phyloP scores from a whole-genome alignment of 2,329 filamentous ascomycete genomes.

The Pseudogymnoascus sp. region DNA sequence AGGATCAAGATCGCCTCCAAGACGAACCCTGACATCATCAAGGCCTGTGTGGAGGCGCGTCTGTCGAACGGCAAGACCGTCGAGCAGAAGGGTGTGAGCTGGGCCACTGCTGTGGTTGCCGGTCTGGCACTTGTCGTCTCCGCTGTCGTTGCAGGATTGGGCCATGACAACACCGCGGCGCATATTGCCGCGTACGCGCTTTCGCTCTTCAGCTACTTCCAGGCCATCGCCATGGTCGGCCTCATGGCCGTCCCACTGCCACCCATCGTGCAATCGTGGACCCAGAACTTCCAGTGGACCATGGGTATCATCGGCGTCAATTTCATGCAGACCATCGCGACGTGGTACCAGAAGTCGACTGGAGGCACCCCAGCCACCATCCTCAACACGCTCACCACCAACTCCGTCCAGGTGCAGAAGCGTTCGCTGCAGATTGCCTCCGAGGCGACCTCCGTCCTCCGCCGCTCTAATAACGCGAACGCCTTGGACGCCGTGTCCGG shows the following conservation, averaged over 20 bases:
- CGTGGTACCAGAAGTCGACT: slow-evolving; percentile 92
- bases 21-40: slow-evolving; percentile 45
- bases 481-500: slow-evolving; percentile 48
- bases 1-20: slow-evolving; percentile 72
- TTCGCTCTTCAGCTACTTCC: slow-evolving; percentile 92
- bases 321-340: slow-evolving; percentile 85
- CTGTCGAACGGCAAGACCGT: slow-evolving; percentile 91
- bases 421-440: slow-evolving; percentile 36
- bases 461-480: slow-evolving; percentile 42
- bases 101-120: slow-evolving; percentile 81
- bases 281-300: slow-evolving; percentile 96
- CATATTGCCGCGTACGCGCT: slow-evolving; percentile 91
- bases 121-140: slow-evolving; percentile 77
- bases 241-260: slow-evolving; percentile 75
- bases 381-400: slow-evolving; percentile 62
- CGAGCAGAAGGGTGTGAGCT: slow-evolving; percentile 79
- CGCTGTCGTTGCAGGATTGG: slow-evolving; percentile 79
- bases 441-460: slow-evolving; percentile 27
- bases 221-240: slow-evolving; percentile 85
- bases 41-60: slow-evolving; percentile 81
- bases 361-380: slow-evolving; percentile 76
- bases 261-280: slow-evolving; percentile 86
- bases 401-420: slow-evolving; percentile 68
- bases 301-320: slow-evolving; percentile 86
- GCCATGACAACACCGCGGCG: slow-evolving; percentile 87